These are phyloP conservation scores for Chaetomiaceae sp. DNA, from an alignment of 2,329 filamentous ascomycete genomes.

Conservation along the genomic window DNA sequence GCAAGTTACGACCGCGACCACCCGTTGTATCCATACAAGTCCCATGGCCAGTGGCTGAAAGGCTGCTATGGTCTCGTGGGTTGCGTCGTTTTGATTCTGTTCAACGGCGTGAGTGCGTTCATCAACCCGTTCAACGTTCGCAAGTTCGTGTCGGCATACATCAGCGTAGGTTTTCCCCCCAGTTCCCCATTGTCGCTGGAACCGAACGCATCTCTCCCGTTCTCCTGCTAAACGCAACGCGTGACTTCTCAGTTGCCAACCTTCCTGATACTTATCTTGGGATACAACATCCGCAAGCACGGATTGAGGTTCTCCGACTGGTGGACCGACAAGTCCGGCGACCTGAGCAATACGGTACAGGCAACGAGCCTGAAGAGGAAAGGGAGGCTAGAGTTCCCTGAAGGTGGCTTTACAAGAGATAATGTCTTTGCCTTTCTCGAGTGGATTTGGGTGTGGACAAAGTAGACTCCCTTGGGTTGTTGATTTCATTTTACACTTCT, in stretches of 20 bases:
- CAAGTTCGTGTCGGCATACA: conserved; percentile 37
- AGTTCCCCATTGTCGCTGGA: too few relatives aligned
- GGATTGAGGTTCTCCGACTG: conserved; percentile 31
- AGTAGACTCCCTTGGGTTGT: conserved; percentile 19
- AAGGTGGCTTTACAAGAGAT: conserved; percentile 31
- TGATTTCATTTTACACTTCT: background rate
- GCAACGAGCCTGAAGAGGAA: conserved; percentile 32
- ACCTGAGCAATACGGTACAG: conserved; percentile 35
- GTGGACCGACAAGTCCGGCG: conserved; percentile 35
- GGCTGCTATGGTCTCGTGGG: conserved; percentile 33
- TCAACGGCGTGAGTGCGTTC: conserved; percentile 34
- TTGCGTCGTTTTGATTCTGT: conserved; percentile 32
- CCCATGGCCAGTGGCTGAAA: conserved; percentile 37
- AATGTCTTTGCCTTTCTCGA: conserved; percentile 29
- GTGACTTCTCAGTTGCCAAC: conserved; percentile 36
- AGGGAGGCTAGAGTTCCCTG: conserved; percentile 34
- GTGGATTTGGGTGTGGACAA: conserved; percentile 38
- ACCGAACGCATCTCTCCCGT: too few relatives aligned
- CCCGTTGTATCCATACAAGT: conserved; percentile 36
- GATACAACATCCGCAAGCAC: conserved; percentile 36
- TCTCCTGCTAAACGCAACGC: too few relatives aligned
- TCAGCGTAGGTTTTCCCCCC: conserved; percentile 36
- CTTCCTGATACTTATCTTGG: conserved; percentile 34
- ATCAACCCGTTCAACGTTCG: conserved; percentile 34
- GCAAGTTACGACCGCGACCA: conserved; percentile 33